Percentiles rank a stretch among this genome's conserved stretches.
These are phyloP conservation scores for Acorus gramineus DNA, from an alignment of 106 monocot genomes.

Conservation along the genomic window DNA sequence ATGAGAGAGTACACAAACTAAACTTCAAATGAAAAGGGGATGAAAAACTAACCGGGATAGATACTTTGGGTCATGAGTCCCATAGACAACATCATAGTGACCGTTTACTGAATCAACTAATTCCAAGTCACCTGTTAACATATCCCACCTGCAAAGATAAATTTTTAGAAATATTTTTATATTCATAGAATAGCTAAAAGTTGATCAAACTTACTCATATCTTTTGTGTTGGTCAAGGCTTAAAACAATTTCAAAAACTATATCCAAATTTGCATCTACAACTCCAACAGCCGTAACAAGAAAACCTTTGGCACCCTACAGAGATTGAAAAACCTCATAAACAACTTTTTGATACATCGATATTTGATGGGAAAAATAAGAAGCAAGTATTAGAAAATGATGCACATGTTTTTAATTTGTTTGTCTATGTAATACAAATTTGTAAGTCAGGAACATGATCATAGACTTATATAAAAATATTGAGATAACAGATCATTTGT, in stretches of 20 bases:
- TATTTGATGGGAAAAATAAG: too few relatives aligned
- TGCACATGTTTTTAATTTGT: too few relatives aligned
- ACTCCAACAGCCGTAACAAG: conserved; percentile 87
- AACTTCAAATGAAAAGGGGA: too few relatives aligned
- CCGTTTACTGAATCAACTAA: conserved; percentile 66
- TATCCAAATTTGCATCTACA: conserved; percentile 64
- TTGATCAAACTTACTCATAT: conserved; percentile 64
- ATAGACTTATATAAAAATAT: too few relatives aligned
- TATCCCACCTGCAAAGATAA: conserved; percentile 77
- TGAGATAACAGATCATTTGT: too few relatives aligned
- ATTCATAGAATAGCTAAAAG: background rate
- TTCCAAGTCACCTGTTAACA: conserved; percentile 71
- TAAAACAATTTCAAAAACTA: conserved; percentile 74
- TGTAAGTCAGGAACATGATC: too few relatives aligned
- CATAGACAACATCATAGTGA: conserved; percentile 87
- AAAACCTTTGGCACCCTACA: conserved; percentile 40
- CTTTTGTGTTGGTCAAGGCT: conserved; percentile 62
- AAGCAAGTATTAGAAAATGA: too few relatives aligned
- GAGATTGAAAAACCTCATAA: too few relatives aligned
- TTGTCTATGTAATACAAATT: too few relatives aligned
- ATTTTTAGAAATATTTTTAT: conserved; percentile 7
- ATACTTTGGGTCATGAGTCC: conserved; percentile 66
- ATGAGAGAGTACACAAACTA: too few relatives aligned
- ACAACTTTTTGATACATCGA: too few relatives aligned
- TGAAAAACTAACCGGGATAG: conserved; percentile 38